These are phyloP conservation scores for Colletotrichum somersetense DNA, from an alignment of 2,329 filamentous ascomycete genomes.

Conservation along the genomic window DNA sequence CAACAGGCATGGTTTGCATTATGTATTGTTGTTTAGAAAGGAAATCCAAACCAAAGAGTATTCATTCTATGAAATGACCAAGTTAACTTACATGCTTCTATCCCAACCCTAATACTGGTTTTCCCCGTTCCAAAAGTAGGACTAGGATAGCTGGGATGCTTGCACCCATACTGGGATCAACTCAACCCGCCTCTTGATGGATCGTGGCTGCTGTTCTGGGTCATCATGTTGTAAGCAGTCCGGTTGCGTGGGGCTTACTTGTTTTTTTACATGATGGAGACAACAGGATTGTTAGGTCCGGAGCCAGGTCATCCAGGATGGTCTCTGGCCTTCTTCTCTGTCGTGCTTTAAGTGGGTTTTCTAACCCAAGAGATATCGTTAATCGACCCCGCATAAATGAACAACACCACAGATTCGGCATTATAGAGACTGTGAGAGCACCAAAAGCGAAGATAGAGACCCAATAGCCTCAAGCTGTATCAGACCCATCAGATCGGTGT, in stretches of 20 bases:
- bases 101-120: not conserved
- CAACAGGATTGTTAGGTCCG: too few species aligned
- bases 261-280: not conserved
- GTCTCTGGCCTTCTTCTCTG: not conserved
- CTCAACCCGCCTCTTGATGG: not conserved
- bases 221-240: not conserved
- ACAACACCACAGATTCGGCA: not conserved
- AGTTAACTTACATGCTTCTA: not conserved
- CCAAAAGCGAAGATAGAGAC: not conserved
- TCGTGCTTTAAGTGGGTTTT: not conserved
- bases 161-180: fast-evolving
- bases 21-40: not conserved
- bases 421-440: not conserved
- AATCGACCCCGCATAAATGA: not conserved
- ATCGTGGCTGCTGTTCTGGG: not conserved
- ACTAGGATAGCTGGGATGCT: not conserved
- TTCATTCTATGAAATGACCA: not conserved
- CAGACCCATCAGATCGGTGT: not conserved
- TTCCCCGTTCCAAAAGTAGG: too few species aligned
- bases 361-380: not conserved
- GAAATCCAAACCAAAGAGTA: not conserved
- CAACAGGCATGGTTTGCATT: not conserved
- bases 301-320: not conserved
- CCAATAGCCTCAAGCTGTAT: not conserved
- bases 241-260: not conserved